Evolutionary conservation across 805 yeast genomes (phyloP).

Genomic region (Barnettozyma pratensis): DNA sequence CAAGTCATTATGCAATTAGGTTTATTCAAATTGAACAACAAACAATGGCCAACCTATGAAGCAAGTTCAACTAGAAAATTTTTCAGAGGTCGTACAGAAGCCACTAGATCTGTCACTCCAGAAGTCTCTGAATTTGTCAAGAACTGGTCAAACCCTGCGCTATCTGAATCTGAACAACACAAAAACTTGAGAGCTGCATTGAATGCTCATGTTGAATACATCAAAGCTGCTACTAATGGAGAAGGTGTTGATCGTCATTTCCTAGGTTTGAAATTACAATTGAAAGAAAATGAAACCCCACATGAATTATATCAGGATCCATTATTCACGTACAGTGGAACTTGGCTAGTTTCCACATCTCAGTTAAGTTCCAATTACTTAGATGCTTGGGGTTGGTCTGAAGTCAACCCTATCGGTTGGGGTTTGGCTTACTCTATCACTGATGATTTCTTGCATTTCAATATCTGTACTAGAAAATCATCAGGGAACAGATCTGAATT

Average conservation of each 20-base stretch:
- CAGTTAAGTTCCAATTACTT: constrained; percentile 81
- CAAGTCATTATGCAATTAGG: constrained; percentile 92
- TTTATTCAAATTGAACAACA: constrained; percentile 76
- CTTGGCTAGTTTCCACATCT: constrained; percentile 87
- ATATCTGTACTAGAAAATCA: constrained; percentile 69
- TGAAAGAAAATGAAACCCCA: constrained; percentile 47
- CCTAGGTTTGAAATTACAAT: constrained; percentile 76
- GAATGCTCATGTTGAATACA: constrained; percentile 67
- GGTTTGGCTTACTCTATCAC: constrained; percentile 94
- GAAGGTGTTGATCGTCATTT: constrained; percentile 91
- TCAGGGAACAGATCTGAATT: constrained; percentile 50
- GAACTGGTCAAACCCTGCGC: constrained; percentile 57
- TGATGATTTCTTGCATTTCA: constrained; percentile 78
- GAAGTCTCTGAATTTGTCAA: constrained; percentile 68
- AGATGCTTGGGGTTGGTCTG: constrained; percentile 95
- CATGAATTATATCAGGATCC: constrained; percentile 76
- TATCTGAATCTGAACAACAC: constrained; percentile 49
- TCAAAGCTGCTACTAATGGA: constrained; percentile 77
- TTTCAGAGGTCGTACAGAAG: constrained; percentile 90
- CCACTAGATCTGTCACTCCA: constrained; percentile 76
- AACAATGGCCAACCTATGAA: constrained; percentile 86
- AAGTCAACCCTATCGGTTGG: constrained; percentile 89
- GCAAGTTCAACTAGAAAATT: constrained; percentile 91
- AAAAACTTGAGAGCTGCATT: constrained; percentile 68
- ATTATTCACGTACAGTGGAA: constrained; percentile 64